phyloP scores from a whole-genome alignment of 768 basidiomycete genomes.

The Lentinula sp. region DNA sequence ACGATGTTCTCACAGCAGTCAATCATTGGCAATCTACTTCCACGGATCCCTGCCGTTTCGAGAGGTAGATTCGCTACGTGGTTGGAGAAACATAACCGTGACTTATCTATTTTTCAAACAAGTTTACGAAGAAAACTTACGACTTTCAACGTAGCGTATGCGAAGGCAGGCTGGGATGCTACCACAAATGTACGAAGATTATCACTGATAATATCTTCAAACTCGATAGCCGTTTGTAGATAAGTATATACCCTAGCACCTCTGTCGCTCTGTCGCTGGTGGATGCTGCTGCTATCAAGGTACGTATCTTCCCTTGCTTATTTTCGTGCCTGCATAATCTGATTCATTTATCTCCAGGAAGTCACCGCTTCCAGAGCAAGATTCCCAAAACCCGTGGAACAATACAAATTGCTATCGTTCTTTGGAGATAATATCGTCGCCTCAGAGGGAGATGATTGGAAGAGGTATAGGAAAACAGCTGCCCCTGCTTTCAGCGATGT shows the following conservation, averaged over 20 bases:
- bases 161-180: neutral
- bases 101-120: neutral
- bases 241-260: neutral
- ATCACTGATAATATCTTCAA: neutral
- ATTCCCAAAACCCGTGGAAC: slow-evolving; percentile 50
- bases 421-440: slow-evolving; percentile 59
- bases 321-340: too few species aligned
- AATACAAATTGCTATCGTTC: slow-evolving; percentile 38
- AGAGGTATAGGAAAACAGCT: slow-evolving; percentile 55
- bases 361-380: slow-evolving; percentile 38
- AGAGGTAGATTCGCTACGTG: neutral
- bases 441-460: slow-evolving; percentile 61
- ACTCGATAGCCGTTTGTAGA: neutral
- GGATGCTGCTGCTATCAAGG: slow-evolving; percentile 1
- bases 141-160: neutral
- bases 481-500: slow-evolving; percentile 67
- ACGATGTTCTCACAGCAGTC: neutral
- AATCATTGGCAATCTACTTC: neutral
- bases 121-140: too few species aligned
- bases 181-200: neutral
- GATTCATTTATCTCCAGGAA: slow-evolving; percentile 30
- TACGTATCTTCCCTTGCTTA: slow-evolving; percentile 2
- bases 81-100: neutral
- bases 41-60: neutral
- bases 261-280: neutral